A percentile compares a stretch with the other conserved stretches of the same genome.
phyloP scores from a whole-genome alignment of 2,329 filamentous ascomycete species.

The Fusarium tanahbumbuense region DNA sequence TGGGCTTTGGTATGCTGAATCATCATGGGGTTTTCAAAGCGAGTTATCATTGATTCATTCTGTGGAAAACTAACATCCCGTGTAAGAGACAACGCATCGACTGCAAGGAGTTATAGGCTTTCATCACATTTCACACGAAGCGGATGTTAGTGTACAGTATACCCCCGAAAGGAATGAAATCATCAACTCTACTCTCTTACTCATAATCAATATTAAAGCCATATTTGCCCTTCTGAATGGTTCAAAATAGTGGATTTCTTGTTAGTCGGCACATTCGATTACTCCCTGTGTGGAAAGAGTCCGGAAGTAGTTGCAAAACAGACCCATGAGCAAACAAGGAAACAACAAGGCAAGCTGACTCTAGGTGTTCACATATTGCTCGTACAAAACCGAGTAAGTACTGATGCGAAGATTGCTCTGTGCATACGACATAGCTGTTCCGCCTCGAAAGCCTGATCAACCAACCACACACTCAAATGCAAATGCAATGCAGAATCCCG shows the following conservation, averaged over 20 bases:
- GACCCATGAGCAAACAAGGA: not conserved
- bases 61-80: not conserved
- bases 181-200: not conserved
- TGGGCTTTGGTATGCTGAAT: conserved; percentile 7
- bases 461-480: not conserved
- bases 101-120: not conserved
- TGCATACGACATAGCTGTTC: not conserved
- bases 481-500: not conserved
- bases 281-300: not conserved
- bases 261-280: not conserved
- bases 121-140: not conserved
- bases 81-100: conserved; percentile 1
- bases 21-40: conserved; percentile 14
- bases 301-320: not conserved
- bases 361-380: not conserved
- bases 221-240: not conserved
- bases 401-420: not conserved
- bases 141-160: conserved; percentile 1
- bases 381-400: not conserved
- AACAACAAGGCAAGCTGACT: not conserved
- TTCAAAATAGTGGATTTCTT: not conserved
- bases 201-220: not conserved
- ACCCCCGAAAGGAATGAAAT: not conserved
- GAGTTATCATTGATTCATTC: not conserved
- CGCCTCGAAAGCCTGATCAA: not conserved